Conservation (phyloP, 2,329 filamentous ascomycete species). For the Verticillium albo-atrum region DNA sequence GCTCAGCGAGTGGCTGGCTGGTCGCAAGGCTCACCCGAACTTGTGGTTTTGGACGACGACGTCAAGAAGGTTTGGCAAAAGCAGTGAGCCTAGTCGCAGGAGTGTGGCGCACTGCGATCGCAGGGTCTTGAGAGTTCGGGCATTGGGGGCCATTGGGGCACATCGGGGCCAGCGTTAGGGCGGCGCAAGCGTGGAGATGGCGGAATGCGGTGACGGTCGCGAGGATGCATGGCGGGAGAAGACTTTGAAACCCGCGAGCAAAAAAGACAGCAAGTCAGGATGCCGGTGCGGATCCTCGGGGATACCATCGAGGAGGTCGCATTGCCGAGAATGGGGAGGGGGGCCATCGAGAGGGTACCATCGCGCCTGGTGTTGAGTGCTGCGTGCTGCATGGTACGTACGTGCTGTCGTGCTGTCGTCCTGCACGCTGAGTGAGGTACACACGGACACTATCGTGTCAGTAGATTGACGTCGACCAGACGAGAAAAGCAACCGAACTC, state of each 20-base stretch:
- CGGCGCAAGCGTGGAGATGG: constrained; percentile 18
- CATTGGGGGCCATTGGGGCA: not conserved
- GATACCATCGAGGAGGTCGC: not conserved
- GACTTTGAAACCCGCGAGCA: constrained; percentile 2
- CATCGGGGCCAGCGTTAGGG: constrained; percentile 9
- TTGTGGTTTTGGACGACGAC: not conserved
- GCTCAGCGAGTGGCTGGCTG: not conserved
- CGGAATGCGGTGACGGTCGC: constrained; percentile 27
- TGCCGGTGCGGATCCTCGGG: not conserved
- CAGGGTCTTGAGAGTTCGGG: constrained; percentile 3
- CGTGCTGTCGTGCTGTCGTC: not conserved
- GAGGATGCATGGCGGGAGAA: constrained; percentile 20
- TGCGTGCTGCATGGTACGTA: not conserved
- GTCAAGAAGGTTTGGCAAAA: not conserved
- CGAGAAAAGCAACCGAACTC: not conserved
- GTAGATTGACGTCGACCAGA: not conserved
- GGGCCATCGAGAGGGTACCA: not conserved
- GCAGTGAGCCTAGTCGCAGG: not conserved
- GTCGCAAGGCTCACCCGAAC: not conserved
- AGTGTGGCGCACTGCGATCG: not conserved
- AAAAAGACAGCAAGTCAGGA: not conserved
- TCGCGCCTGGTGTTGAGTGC: not conserved
- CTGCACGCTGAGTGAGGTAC: not conserved
- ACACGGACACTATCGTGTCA: not conserved
- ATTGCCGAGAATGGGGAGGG: not conserved